These are phyloP conservation scores for Trichoderma sp. DNA, from an alignment of 2,329 filamentous ascomycete species.

Conservation along the genomic window DNA sequence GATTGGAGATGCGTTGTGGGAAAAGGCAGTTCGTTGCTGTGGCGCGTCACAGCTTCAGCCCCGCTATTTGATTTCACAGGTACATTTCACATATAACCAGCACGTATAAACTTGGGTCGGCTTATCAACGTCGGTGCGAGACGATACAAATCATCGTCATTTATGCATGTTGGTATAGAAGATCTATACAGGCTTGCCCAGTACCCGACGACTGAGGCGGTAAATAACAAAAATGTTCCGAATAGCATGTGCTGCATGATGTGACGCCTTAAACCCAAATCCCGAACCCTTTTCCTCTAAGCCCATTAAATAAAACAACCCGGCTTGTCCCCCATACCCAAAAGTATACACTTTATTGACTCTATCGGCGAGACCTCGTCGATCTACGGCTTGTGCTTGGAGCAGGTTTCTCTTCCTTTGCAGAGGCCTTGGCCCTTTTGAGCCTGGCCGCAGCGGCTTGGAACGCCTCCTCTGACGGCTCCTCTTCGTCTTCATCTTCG, in stretches of 20 bases:
- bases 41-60: constrained; percentile 1
- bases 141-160: background rate
- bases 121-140: background rate
- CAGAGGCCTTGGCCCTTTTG: constrained; percentile 26
- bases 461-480: constrained; percentile 60
- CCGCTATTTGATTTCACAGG: background rate
- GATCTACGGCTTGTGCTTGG: constrained; percentile 2
- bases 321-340: background rate
- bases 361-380: constrained; percentile 14
- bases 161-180: background rate
- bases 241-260: background rate
- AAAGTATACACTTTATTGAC: background rate
- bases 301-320: background rate
- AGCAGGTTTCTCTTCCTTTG: background rate
- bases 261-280: background rate
- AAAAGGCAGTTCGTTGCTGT: background rate
- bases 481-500: constrained; percentile 52
- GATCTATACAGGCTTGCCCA: background rate
- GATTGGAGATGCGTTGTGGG: background rate
- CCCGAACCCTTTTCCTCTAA: background rate
- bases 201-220: background rate
- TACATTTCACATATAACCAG: background rate
- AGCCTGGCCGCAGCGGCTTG: constrained; percentile 54
- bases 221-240: background rate
- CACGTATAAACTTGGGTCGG: background rate